These are phyloP conservation scores for Agrocybe pediades DNA, from an alignment of 768 basidiomycete genomes.

Conservation along the genomic window DNA sequence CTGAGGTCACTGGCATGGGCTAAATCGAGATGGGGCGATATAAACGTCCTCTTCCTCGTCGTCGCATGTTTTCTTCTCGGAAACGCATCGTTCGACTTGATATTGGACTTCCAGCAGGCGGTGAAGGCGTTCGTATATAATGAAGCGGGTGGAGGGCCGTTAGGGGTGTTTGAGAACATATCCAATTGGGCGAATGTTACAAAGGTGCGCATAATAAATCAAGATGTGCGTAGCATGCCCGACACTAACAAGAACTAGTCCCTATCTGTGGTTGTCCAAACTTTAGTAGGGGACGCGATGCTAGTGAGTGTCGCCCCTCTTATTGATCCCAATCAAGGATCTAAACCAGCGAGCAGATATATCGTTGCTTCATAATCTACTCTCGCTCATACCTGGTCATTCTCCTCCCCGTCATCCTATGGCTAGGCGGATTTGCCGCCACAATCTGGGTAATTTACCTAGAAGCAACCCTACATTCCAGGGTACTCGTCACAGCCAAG, in stretches of 20 bases:
- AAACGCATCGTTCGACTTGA: constrained; percentile 9
- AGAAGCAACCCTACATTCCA: constrained; percentile 7
- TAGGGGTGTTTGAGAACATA: constrained; percentile 8
- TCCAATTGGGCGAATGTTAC: constrained; percentile 16
- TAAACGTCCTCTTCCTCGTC: constrained; percentile 10
- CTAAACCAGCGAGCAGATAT: not conserved
- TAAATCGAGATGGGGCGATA: constrained; percentile 6
- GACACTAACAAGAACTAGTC: constrained; percentile 2
- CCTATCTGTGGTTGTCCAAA: constrained; percentile 11
- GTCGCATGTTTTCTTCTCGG: constrained; percentile 8
- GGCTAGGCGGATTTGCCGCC: constrained; percentile 6
- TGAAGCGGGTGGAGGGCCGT: constrained; percentile 6
- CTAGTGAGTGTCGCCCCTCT: constrained; percentile 8
- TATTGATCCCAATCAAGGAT: not conserved
- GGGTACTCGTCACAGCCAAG: constrained; percentile 6
- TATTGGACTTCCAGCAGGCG: constrained; percentile 3
- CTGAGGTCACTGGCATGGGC: not conserved
- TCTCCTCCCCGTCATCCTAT: constrained; percentile 6
- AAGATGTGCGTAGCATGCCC: no score
- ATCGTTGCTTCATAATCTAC: constrained; percentile 6
- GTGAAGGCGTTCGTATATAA: constrained; percentile 16
- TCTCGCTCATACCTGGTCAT: not conserved
- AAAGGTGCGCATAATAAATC: constrained; percentile 5
- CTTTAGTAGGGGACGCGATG: constrained; percentile 18
- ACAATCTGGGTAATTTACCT: constrained; percentile 9